Evolutionary conservation across 306 rosid genomes (phyloP), one percentile per base, ranked within the genome.

Genomic region (Ammopiptanthus mongolicus): DNA sequence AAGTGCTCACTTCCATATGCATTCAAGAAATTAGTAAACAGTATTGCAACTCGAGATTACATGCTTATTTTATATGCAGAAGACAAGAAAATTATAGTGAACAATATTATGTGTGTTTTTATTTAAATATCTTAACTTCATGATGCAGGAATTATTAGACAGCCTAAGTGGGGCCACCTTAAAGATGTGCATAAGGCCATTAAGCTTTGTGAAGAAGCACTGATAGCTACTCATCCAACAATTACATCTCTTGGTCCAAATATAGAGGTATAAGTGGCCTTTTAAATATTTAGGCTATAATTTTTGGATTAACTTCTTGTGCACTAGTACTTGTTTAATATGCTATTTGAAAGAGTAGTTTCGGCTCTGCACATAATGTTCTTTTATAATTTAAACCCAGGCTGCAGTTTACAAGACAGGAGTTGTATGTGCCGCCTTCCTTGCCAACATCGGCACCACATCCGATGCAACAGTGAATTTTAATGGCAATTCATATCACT

Each of bases 151-250:
- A 80, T 84, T 83, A 48, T 90, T 37, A 90, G 93, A 65, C 98
- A 95, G 66, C 98, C 97, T 0, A 95, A 95, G 83, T 95, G 97
- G 97, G 98, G 98, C 21, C 98, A 95, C 87, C 90, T 95, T 60
- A 91, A 78, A 77, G 98, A 95, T 77, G 65, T 95, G 77, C 97
- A 95, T 31, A 86, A 88, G 82, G 91, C 94, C 80, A 77, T 95
- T 73, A 91, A 91, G 87, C 94, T 90, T 77, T 89, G 92, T 66
- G 96, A 95, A 87, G 85, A 78, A 70, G 93, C 97, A 56, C 61
- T 95, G 50, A 69, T 90, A 75, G 96, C 93, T 80, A 84, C 97
- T 19, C 92, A 91, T 74, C 98, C 97, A 39, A 70, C 80, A 5
- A 83, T 86, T 88, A 75, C 83, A 79, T 84, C 92, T 78, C 91